phyloP scores from a whole-genome alignment of 2,329 filamentous ascomycete species.

The Alternaria sp. region DNA sequence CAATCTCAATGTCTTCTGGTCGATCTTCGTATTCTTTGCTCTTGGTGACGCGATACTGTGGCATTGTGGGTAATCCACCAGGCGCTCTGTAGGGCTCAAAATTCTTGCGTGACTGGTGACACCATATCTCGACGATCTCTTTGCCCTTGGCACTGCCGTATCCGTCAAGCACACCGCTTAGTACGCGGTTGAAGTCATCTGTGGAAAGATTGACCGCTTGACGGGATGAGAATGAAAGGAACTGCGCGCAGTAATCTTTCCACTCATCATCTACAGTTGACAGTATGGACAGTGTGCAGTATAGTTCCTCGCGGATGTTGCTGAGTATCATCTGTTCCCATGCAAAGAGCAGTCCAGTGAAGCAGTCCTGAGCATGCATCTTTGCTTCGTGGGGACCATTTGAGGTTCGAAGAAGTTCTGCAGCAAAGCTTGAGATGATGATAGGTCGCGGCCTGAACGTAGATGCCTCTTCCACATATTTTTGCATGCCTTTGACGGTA shows the following conservation, averaged over 20 bases:
- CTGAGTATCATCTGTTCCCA: constrained; percentile 38
- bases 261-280: constrained; percentile 36
- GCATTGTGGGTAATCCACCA: constrained; percentile 43
- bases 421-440: constrained; percentile 40
- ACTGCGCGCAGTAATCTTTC: constrained; percentile 38
- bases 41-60: constrained; percentile 31
- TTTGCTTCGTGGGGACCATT: constrained; percentile 13
- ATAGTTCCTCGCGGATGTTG: constrained; percentile 34
- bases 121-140: constrained; percentile 57
- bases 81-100: constrained; percentile 38
- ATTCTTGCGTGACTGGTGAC: constrained; percentile 27
- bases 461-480: constrained; percentile 30
- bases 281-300: constrained; percentile 40
- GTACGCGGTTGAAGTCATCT: constrained; percentile 58
- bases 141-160: constrained; percentile 57
- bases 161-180: constrained; percentile 60
- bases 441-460: constrained; percentile 34
- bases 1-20: constrained; percentile 39
- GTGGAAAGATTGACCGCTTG: constrained; percentile 37
- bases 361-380: constrained; percentile 28
- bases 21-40: constrained; percentile 30
- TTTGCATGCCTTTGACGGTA: constrained; percentile 48
- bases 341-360: constrained; percentile 36
- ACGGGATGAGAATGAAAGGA: constrained; percentile 35
- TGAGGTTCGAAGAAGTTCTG: constrained; percentile 36